Conservation (phyloP, 2,329 filamentous ascomycete species). For the Escovopsis sp. region DNA sequence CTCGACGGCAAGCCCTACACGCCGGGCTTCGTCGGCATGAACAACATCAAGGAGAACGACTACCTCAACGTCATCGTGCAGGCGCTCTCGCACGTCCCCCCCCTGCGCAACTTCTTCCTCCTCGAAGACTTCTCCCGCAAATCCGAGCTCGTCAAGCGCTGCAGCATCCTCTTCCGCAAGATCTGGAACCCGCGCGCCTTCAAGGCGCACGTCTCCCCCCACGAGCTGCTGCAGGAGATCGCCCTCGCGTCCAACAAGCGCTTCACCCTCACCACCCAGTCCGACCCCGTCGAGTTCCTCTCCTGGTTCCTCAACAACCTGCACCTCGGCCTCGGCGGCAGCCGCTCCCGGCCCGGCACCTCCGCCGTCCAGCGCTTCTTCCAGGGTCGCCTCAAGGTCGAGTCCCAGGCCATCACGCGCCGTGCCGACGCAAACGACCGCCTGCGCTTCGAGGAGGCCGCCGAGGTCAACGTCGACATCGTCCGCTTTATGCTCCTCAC, state of each 20-base stretch:
- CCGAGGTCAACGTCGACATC: constrained; percentile 59
- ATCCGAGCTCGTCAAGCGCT: constrained; percentile 71
- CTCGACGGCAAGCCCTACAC: constrained; percentile 72
- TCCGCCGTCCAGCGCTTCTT: constrained; percentile 87
- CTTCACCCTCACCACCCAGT: constrained; percentile 80
- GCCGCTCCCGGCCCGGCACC: constrained; percentile 67
- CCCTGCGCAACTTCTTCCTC: constrained; percentile 82
- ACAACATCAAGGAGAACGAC: constrained; percentile 99
- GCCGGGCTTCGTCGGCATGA: constrained; percentile 94
- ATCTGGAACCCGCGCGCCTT: constrained; percentile 97
- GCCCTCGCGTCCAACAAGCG: constrained; percentile 80
- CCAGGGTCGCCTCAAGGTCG: constrained; percentile 81
- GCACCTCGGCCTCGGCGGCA: constrained; percentile 80
- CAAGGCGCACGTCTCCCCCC: constrained; percentile 90
- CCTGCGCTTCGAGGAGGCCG: constrained; percentile 83
- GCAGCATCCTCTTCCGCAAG: constrained; percentile 82
- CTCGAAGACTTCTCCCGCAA: constrained; percentile 62
- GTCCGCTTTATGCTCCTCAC: constrained; percentile 83
- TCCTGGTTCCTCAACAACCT: constrained; percentile 97
- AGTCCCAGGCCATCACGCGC: constrained; percentile 85
- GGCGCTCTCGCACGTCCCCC: constrained; percentile 74
- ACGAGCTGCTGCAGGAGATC: constrained; percentile 92
- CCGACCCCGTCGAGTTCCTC: constrained; percentile 90
- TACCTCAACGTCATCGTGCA: constrained; percentile 95
- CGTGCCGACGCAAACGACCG: constrained; percentile 78